Evolutionary conservation across 176 grass and related monocot species (phyloP), one percentile per base, ranked within the genome.

Genomic region (Calamus simplicifolius): DNA sequence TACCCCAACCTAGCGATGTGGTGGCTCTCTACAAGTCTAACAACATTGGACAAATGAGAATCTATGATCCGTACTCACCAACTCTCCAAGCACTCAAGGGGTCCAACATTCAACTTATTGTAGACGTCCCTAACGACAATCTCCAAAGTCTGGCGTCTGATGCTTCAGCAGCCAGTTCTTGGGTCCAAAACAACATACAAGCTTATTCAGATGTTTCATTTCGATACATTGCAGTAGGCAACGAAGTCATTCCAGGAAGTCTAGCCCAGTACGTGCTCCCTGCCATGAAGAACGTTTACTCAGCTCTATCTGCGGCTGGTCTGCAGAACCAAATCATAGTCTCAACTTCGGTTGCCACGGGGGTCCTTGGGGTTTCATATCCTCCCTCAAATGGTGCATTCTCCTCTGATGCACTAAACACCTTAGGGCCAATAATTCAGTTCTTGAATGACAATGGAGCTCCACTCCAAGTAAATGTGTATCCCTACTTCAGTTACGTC

Each of bases 401-500:
- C 63, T 29, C 50, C 15, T 5, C 4, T 6, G 51, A n/a, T 8
- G 25, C 50, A 5, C 27, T 31, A 4, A 5, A 6, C 0, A 15
- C 5, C 18, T 4, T 56, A 18, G 5, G 18, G 1, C 50, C 64
- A 10, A 55, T 68, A 14, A 10, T 56, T 16, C 17, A 68, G 6
- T 68, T 55, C 51, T 29, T 68, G 28, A 12, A 1, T 7, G 15
- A 5, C 4, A 55, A 16, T 18, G 64, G 28, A 2, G 16, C 51
- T 0, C 51, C 28, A 1, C 29, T 68, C 16, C 51, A 56, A 0
- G 3, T 68, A 5, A 55, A 68, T 8, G 27, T 68, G 4, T 67
- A 68, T 4, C 64, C 64, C 23, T 68, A 68, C 17, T 55, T 67
- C 7, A 28, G 49, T 16, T 68, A 68, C 10, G 29, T 5, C 2